Base-by-base conservation (phyloP, 805 yeast genomes). In the Candida chauliodis region DNA sequence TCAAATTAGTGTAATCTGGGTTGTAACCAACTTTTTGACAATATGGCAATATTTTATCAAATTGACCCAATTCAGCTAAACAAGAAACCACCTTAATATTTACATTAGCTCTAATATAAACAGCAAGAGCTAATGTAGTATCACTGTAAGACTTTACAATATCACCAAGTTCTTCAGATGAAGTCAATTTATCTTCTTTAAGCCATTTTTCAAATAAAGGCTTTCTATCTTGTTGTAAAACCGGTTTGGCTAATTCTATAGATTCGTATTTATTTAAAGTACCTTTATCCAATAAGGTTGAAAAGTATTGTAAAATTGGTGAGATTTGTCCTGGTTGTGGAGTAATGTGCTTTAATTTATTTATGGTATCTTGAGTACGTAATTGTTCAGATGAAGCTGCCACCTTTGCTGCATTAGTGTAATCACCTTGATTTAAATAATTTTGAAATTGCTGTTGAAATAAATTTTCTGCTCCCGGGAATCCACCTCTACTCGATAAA, bases 91-190 rank as follows among this genome's bases (percentile, higher is more conserved):
- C 97, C 69, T 93, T 93, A 47, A 86, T 76, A 48, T 93, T 90
- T 34, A 78, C 76, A 43, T 84, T 75, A 21, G 96, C 81, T 51
- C 93, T 79, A 55, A 89, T 72, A 62, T 91, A 93, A 46, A 95
- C 90, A 17, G 95, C 95, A 52, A 93, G 72, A 4, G 98, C 95
- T 49, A 93, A 71, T 20, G 90, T 78, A 10, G 84, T 67, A 52
- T 91, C 97, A 45, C 60, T 65, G 56, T 78, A 79, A 32, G 95
- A 87, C 56, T 91, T 88, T 46, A 93, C 93, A 55, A 89, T 76
- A 59, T 93, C 99, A 69, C 99, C 99, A 48, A 93, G 76, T 64
- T 90, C 97, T 68, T 93, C 99, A n/a, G 96, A 86, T 36, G 84
- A 80, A 45, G 91, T 90, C 49, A 93, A 76, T 64, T 93, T 93